Base-by-base conservation (phyloP, 495 filamentous ascomycete genomes). In the Oidiodendron maius region DNA sequence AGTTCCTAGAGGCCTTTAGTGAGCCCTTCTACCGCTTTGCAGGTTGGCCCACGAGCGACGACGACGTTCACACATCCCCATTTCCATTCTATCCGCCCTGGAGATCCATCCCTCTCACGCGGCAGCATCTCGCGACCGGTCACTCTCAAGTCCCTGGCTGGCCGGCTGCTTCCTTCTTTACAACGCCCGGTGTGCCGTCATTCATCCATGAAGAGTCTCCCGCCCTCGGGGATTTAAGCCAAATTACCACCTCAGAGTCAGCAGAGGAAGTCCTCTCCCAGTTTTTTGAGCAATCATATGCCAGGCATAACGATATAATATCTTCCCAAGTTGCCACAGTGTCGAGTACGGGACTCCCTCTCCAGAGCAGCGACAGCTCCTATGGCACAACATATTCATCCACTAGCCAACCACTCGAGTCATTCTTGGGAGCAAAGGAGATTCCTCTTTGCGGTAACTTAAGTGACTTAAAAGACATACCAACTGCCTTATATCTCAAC, bases 221-320 rank as follows among this genome's bases (percentile, higher is more conserved):
- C 44, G 9, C 51, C 26, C 22, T 47, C 65, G 12, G 61, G 68
- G 8, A 25, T 61, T 22, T 40, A 64, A 35, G 64, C 21, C 42
- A 32, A 12, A 10, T 26, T 2, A 45, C 39, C 8, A 60, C 47
- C 28, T 24, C 30, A 1, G 49, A 55, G 30, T 30, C 26, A 5
- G 35, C 41, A 26, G 70, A 72, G 44, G 67, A 73, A 4, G 46
- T 63, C 4, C 62, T 77, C 10, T 73, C 80, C 4, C 75, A 81
- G 50, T 89, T 89, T 57, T 86, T 87, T 58, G 77, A 88, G 51
- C 81, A 86, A 58, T 89, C 86, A 0, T 72, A 89, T 26, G 75
- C 76, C 5, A 57, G 82, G 3, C 81, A 90, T 52, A 73, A 84
- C 50, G 65, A 74, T 24, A 53, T 77, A 5, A 50, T 66, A 0